Base-by-base conservation (phyloP, 2,329 filamentous ascomycete species). In the Sporothrix curviconia region DNA sequence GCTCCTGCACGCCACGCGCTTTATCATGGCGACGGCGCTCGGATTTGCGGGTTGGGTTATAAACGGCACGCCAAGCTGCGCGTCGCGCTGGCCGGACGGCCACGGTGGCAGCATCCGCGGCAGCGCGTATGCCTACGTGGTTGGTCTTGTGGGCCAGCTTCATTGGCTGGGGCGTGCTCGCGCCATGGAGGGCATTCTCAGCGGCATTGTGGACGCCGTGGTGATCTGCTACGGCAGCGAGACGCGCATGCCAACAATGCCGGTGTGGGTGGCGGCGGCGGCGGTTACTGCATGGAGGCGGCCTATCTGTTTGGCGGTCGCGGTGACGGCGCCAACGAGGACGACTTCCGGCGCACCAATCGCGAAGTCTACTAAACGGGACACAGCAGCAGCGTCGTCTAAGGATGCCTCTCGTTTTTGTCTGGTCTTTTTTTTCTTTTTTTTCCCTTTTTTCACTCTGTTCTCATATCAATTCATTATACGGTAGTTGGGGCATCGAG, bases 11-110 rank as follows among this genome's bases (percentile, higher is more conserved):
- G 90, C 92, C 3, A 94, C 91, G 1, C 84, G 92, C 17, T 89
- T 92, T 68, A 88, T 96, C 66, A 95, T 96, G 83, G 90, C 90
- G 0, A 84, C 92, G 47, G 89, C 86, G 0, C 81, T 99, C 30
- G 92, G 92, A 1, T 95, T 97, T 66, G 92, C 89, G 4, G 92
- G 90, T n/a, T 99, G 94, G 94, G 90, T 97, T 8, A 88, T 90
- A 47, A n/a, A 95, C 92, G 36, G 92, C 94, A 11, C 85, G 90
- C 61, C 86, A 88, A n/a, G 71, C 76, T 96, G 4, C 77, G 80
- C 53, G 76, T 94, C 19, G 76, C 74, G 67, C 73, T 74, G 59
- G 84, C 71, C n/a, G 57, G 79, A 76, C 39, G 78, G 78, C 22
- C 19, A 28, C 8, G 56, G 58, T 24, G 63, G 71, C 53, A 80